Evolutionary conservation across 495 filamentous ascomycete genomes (phyloP), one percentile per base, ranked within the genome.

Genomic region (Trichoderma asperelloides): DNA sequence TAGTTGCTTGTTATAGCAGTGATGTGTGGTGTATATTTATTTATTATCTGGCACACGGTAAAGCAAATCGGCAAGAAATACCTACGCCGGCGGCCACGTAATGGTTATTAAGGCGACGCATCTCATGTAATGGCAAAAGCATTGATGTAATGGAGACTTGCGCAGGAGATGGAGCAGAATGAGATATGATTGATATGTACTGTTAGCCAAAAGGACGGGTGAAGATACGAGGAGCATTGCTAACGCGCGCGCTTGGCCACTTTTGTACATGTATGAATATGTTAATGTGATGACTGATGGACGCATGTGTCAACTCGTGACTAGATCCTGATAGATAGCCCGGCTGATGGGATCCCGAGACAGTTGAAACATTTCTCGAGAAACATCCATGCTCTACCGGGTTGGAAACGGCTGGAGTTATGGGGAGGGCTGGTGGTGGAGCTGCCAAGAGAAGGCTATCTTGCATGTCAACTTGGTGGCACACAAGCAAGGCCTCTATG

Each of bases 1-100:
- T 37, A 18, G 30, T 64, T 64, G 33, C 33, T 21, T 64, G 33
- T 23, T 21, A 43, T 39, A 23, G 62, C 30, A 39, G 40, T 27
- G 33, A 64, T 23, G 62, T 23, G 33, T 25, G 62, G 62, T 64
- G 40, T 64, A 64, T 40, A 64, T 64, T 21, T 23, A 64, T 64
- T 64, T 64, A 39, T 64, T 64, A 40, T 64, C 15, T n/a, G n/a
- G 62, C 62, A 64, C 33, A 21, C 60, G 18, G 49, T 55, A 21
- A 25, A 55, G 49, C n/a, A n/a, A 25, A 18, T 30, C 23, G 55
- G 55, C 11, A 15, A 60, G 55, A 25, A 60, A 15, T 11, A 30
- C 25, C 13, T 33, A 60, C 25, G 49, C 23, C 55, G 12, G 55
- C 7, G 28, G 23, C 55, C 8, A 21, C 25, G 16, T 60, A 15